Evolutionary conservation across 192 early-diverging fungal genomes (phyloP), one percentile per base, ranked within the genome.

Genomic region (Funneliformis geosporum): DNA sequence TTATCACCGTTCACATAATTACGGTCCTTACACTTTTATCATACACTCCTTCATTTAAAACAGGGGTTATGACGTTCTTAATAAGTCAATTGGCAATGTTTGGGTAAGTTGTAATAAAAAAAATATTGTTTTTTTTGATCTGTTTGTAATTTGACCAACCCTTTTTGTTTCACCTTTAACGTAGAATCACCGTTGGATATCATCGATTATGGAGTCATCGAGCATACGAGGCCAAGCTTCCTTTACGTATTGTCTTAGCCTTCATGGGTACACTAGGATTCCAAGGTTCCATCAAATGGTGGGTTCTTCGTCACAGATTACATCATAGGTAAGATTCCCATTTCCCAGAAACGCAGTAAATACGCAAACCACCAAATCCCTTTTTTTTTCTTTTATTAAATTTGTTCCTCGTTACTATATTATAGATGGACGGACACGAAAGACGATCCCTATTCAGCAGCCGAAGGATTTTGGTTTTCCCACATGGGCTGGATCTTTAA

Each of bases 401-500:
- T 62, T 50, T 40, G 16, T 23, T 18, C 47, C 47, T 38, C 59
- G 27, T 50, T 69, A 33, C 33, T 2, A 33, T 33, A 18, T 12
- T 28, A 8, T 28, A 28, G 60, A 23, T n/a, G 47, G 50, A 67
- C 91, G 10, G 92, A 94, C 81, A 89, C 90, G 23, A 81, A 89
- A 47, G 86, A 89, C 83, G 94, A 94, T 60, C 94, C 94, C 9
- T 95, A 95, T 83, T 83, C 89, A 27, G 94, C 94, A 23, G 86
- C 91, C n/a, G 84, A 91, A 83, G 94, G 94, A 42, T 84, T 94
- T 73, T 86, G 92, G 82, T 94, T 91, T 85, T 92, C 90, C 33
- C 94, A 95, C 78, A 84, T 95, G 46, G 86, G 92, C 72, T 95
- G 94, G 94, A 95, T 95, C 92, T 84, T 95, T 75, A 81, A 91